Conservation (phyloP, 179 eudicot species). For the Dionaea muscipula region DNA sequence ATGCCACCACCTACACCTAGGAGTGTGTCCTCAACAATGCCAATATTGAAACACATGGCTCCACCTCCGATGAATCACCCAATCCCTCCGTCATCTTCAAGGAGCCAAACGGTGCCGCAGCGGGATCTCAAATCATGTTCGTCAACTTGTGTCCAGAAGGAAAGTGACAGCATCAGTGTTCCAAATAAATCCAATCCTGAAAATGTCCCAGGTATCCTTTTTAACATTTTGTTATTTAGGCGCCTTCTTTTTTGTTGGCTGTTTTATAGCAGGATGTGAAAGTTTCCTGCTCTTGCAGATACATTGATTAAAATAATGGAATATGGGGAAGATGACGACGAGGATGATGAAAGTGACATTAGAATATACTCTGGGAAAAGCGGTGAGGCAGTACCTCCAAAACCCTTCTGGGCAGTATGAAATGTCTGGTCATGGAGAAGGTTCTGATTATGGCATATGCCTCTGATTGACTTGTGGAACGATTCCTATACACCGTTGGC, state of each 20-base stretch:
- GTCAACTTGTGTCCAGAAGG: slow-evolving; percentile 15
- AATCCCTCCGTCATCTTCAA: slow-evolving; percentile 11
- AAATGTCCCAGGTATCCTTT: slow-evolving; percentile 47
- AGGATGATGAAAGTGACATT: slow-evolving; percentile 11
- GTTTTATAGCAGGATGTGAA: background rate
- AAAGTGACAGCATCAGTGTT: slow-evolving; percentile 10
- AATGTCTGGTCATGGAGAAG: background rate
- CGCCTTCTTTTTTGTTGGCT: background rate
- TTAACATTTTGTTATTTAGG: too few relatives aligned
- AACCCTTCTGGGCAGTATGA: slow-evolving; percentile 85
- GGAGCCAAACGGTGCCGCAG: slow-evolving; percentile 14
- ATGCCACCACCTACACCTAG: slow-evolving; percentile 34
- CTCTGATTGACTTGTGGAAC: too few relatives aligned
- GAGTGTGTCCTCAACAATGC: slow-evolving; percentile 19
- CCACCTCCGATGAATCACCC: slow-evolving; percentile 20
- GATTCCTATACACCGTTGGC: too few relatives aligned
- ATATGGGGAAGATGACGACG: slow-evolving; percentile 58
- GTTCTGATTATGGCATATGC: too few relatives aligned
- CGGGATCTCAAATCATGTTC: slow-evolving; percentile 33
- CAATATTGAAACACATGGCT: too few relatives aligned
- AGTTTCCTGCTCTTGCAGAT: slow-evolving; percentile 39
- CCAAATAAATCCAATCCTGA: slow-evolving; percentile 19
- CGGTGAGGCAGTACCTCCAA: slow-evolving; percentile 21
- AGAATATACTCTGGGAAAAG: slow-evolving; percentile 14
- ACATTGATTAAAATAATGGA: slow-evolving; percentile 75